Evolutionary conservation across 306 rosid species (phyloP).

Genomic region (Luffa aegyptiaca): DNA sequence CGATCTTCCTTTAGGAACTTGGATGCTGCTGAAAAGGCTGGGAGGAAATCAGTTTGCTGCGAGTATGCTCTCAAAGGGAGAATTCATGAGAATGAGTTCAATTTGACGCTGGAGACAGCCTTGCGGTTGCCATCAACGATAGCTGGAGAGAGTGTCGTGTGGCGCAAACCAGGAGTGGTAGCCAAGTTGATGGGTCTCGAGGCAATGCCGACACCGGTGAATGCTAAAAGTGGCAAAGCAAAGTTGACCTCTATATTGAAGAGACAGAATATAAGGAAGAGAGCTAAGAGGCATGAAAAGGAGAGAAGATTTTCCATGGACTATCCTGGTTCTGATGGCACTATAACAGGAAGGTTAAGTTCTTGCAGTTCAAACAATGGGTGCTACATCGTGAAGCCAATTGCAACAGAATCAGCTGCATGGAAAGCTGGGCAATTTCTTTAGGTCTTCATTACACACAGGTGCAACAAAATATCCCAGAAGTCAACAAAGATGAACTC

Average conservation of each 20-base stretch:
- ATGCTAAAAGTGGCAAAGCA: constrained; percentile 20
- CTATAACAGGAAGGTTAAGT: constrained; percentile 4
- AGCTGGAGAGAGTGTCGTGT: constrained; percentile 58
- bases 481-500: not conserved
- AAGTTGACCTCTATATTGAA: constrained; percentile 19
- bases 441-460: not conserved
- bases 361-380: constrained; percentile 12
- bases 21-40: constrained; percentile 7
- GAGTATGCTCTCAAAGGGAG: constrained; percentile 27
- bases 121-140: constrained; percentile 24
- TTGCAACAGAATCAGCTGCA: constrained; percentile 8
- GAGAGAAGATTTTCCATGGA: constrained; percentile 24
- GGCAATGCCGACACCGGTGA: constrained; percentile 55
- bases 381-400: not conserved
- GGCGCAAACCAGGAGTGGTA: constrained; percentile 87
- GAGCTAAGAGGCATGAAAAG: constrained; percentile 46
- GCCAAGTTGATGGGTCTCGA: constrained; percentile 93
- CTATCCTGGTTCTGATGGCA: constrained; percentile 5
- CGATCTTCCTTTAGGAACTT: constrained; percentile 54
- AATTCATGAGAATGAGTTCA: not conserved
- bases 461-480: not conserved
- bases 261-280: constrained; percentile 35
- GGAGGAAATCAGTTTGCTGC: constrained; percentile 48
- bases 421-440: constrained; percentile 1
- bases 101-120: constrained; percentile 14